Conservation (phyloP, 306 rosid species). For the Inga leiocalycina region DNA sequence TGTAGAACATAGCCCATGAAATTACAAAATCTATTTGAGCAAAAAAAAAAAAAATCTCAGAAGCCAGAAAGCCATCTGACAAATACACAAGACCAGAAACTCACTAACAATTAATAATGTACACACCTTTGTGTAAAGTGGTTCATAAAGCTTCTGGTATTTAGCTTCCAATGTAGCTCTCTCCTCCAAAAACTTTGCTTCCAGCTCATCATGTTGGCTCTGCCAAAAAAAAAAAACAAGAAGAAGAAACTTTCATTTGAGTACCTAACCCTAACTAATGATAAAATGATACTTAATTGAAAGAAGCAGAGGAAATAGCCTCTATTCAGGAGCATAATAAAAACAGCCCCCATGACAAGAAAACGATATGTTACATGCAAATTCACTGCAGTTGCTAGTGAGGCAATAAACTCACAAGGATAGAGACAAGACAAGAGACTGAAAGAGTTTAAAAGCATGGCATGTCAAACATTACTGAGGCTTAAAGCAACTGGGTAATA, state of each 20-base stretch:
- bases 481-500: background rate
- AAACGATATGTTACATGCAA: background rate
- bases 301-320: constrained; percentile 16
- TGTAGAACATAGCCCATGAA: constrained; percentile 24
- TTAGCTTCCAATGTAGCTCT: constrained; percentile 52
- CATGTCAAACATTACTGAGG: background rate
- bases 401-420: background rate
- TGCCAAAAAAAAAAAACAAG: constrained; percentile 23
- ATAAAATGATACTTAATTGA: constrained; percentile 13
- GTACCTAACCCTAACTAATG: background rate
- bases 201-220: constrained; percentile 43
- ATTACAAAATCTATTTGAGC: constrained; percentile 9
- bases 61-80: background rate
- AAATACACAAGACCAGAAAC: constrained; percentile 2
- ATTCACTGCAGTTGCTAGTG: background rate
- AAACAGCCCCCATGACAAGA: background rate
- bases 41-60: constrained; percentile 6
- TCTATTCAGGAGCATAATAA: background rate
- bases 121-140: constrained; percentile 51
- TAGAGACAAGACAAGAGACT: background rate
- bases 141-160: constrained; percentile 52
- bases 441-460: background rate
- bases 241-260: constrained; percentile 24
- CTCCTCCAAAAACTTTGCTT: constrained; percentile 54
- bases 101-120: constrained; percentile 19